Conservation (phyloP, 2,329 filamentous ascomycete genomes). For the Xylariaceae sp. region DNA sequence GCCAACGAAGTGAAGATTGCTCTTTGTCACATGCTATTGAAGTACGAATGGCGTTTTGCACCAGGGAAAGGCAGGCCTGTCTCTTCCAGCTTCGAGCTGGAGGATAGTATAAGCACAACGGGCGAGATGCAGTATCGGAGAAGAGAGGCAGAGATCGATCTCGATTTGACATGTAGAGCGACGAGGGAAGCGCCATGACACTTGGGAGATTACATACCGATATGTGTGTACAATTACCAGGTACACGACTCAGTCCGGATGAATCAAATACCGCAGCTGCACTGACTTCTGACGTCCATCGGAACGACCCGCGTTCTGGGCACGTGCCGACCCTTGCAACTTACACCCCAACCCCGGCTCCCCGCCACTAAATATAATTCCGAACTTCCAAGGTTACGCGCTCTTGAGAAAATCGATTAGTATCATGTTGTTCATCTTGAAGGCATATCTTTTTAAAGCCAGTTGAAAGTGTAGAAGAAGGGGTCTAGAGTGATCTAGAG, state of each 20-base stretch:
- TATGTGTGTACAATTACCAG: not conserved
- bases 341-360: not conserved
- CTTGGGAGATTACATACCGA: not conserved
- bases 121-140: not conserved
- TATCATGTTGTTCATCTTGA: not conserved
- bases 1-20: conserved; percentile 11
- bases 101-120: not conserved
- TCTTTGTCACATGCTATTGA: conserved; percentile 7
- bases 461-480: not conserved
- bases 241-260: not conserved
- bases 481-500: not conserved
- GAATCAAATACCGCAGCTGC: not conserved
- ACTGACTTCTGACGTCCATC: no score
- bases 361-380: not conserved
- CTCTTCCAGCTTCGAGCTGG: not conserved
- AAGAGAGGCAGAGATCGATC: not conserved
- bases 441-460: not conserved
- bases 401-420: not conserved
- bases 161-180: not conserved
- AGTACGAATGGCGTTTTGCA: conserved; percentile 7
- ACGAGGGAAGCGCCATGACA: not conserved
- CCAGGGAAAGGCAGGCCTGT: not conserved
- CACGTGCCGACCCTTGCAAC: not conserved
- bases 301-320: no score
- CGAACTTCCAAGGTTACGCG: not conserved